Evolutionary conservation across 495 filamentous ascomycete genomes (phyloP), one percentile per base, ranked within the genome.

Genomic region (Aspergillus funiculosus): DNA sequence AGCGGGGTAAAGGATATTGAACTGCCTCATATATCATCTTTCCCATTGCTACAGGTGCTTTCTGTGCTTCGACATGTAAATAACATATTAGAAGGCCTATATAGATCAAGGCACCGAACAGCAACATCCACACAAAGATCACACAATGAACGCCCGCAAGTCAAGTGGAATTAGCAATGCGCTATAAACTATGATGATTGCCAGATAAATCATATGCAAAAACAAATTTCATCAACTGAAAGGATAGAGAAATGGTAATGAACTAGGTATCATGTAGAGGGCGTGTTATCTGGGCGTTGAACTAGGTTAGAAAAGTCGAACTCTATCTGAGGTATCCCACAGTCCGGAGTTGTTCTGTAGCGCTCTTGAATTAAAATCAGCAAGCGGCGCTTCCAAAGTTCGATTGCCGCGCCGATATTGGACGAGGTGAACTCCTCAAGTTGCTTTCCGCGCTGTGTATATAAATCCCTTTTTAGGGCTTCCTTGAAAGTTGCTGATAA

Each of bases 1-100:
- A 77, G 57, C 68, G 76, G 59, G 72, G 74, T 48, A 78, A 53
- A 41, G 63, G 56, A 11, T 68, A 68, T 52, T 68, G 44, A 48
- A 5, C 18, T 43, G 5, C 22, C 9, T 10, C n/a, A 14, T 3
- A 26, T 25, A 13, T 17, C n/a, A 22, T n/a, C n/a, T n/a, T n/a
- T n/a, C n/a, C n/a, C n/a, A n/a, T n/a, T n/a, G n/a, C n/a, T n/a
- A n/a, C n/a, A n/a, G n/a, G n/a, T n/a, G n/a, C n/a, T n/a, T n/a
- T n/a, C n/a, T n/a, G n/a, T n/a, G n/a, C n/a, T n/a, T n/a, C n/a
- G n/a, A n/a, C n/a, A n/a, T n/a, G n/a, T n/a, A n/a, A n/a, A n/a
- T n/a, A n/a, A n/a, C n/a, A n/a, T n/a, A n/a, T n/a, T n/a, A n/a
- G n/a, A n/a, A n/a, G n/a, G n/a, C n/a, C n/a, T n/a, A n/a, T n/a